Percentiles rank a stretch among this genome's conserved stretches.
Conservation (phyloP, 768 basidiomycete genomes). For the Phlebiopsis gigantea region DNA sequence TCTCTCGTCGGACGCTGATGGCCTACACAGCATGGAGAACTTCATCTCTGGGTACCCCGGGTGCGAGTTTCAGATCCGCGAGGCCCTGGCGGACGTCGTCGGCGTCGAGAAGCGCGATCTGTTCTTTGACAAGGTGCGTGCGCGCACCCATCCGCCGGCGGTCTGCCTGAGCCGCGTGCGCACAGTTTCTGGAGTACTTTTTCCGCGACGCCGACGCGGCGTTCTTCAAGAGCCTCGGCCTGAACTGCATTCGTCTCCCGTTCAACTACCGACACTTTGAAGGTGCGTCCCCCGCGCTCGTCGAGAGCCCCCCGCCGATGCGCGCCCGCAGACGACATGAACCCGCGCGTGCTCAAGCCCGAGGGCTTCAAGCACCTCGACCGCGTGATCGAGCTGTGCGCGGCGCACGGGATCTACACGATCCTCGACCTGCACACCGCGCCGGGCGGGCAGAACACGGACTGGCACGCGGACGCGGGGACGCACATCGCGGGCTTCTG, state of each 20-base stretch:
- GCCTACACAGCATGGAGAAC: conserved; percentile 60
- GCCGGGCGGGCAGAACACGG: conserved; percentile 74
- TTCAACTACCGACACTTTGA: conserved; percentile 77
- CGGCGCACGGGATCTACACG: conserved; percentile 71
- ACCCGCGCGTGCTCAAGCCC: conserved; percentile 70
- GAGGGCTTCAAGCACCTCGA: conserved; percentile 80
- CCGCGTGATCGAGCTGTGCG: conserved; percentile 71
- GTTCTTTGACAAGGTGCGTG: conserved; percentile 77
- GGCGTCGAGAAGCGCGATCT: conserved; percentile 66
- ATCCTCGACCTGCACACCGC: conserved; percentile 80
- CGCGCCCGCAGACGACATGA: no score
- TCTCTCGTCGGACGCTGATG: neutral
- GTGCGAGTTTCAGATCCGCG: conserved; percentile 75
- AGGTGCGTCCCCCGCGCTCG: conserved; percentile 24
- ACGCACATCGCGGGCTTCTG: conserved; percentile 67
- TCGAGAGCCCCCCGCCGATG: no score
- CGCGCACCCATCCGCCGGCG: neutral
- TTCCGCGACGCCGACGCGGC: conserved; percentile 70
- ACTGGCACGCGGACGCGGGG: conserved; percentile 80
- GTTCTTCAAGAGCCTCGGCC: conserved; percentile 72
- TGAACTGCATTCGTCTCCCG: conserved; percentile 75
- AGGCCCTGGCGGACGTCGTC: conserved; percentile 57
- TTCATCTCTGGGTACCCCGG: conserved; percentile 78
- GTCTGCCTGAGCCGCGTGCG: neutral
- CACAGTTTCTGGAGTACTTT: conserved; percentile 77